Evolutionary conservation across 2,329 filamentous ascomycete genomes (phyloP), one percentile per base, ranked within the genome.

Genomic region (Colletotrichum ledebouriae): DNA sequence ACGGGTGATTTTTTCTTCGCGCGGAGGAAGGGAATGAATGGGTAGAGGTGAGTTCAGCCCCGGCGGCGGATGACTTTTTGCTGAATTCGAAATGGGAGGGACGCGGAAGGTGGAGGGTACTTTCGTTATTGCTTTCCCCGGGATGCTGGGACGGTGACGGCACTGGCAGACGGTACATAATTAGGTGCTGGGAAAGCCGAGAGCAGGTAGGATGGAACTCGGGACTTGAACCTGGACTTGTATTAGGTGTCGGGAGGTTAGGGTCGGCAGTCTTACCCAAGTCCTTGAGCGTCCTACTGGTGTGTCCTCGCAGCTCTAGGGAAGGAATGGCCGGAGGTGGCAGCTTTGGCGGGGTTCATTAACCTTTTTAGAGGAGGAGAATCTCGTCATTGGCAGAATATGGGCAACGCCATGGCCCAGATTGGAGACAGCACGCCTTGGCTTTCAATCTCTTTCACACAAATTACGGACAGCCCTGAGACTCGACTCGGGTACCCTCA

Each of bases 281-380:
- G 29, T 29, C 6, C 29, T 29, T 29, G 29, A 29, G 29, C 29
- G 47, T 44, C 41, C 55, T n/a, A 6, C 39, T 55, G 29, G 42
- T 46, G 15, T 20, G 10, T 39, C 12, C 42, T 46, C 42, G 15
- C 42, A n/a, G 42, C 15, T n/a, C 7, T 34, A 49, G 15, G 46
- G 11, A 37, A 66, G 66, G 66, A 69, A 52, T 66, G 66, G 56
- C 66, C 62, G 61, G 61, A 69, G 55, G 66, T 69, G 66, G 66
- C 66, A 66, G 66, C 66, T 66, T 42, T 60, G 25, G 66, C 66
- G 62, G 66, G 66, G 66, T 65, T 60, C 62, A 66, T 69, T 69
- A 69, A 69, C 66, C 66, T 69, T 66, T 60, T 69, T 60, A 66
- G 66, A 69, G 66, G 62, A 13, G 4, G 47, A 12, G 56, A 47